Evolutionary conservation across 495 filamentous ascomycete genomes (phyloP).

Genomic region (Aspergillus kassunensis): DNA sequence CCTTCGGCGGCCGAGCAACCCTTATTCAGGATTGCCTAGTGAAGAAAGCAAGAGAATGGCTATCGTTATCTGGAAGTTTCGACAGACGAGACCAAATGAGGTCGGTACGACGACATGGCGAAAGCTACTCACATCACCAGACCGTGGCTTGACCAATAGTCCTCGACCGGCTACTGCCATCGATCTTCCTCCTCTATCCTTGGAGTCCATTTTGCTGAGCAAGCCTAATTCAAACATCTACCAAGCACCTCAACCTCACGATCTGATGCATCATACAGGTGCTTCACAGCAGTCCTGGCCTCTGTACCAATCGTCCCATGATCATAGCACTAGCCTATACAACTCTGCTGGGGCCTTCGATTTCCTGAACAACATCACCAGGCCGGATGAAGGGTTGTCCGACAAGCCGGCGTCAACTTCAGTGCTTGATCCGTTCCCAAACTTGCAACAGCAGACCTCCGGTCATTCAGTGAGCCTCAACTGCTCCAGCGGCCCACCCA

Average conservation of each 20-base stretch:
- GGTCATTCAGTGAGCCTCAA: conserved; percentile 31
- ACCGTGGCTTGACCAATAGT: conserved; percentile 37
- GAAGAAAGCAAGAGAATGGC: conserved; percentile 45
- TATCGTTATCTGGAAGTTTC: conserved; percentile 53
- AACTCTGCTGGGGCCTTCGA: conserved; percentile 33
- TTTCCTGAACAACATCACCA: conserved; percentile 36
- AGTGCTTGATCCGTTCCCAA: conserved; percentile 39
- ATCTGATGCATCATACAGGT: conserved; percentile 27
- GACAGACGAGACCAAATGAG: conserved; percentile 38
- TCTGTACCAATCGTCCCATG: conserved; percentile 34
- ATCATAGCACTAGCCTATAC: conserved; percentile 37
- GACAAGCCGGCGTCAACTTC: conserved; percentile 40
- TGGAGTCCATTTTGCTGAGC: conserved; percentile 37
- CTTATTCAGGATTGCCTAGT: conserved; percentile 24
- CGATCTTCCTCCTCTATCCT: conserved; percentile 39
- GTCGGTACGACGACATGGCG: conserved; percentile 53
- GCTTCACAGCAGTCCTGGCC: conserved; percentile 37
- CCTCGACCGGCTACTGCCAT: conserved; percentile 31
- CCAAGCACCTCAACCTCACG: conserved; percentile 32
- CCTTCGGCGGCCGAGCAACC: conserved; percentile 29
- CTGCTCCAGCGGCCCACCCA: conserved; percentile 27
- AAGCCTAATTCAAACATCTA: conserved; percentile 34
- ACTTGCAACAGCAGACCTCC: conserved; percentile 30
- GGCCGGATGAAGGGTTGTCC: conserved; percentile 33
- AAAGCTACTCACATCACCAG: conserved; percentile 41